Base-by-base conservation (phyloP, 306 rosid genomes). In the Castanea mollissima region DNA sequence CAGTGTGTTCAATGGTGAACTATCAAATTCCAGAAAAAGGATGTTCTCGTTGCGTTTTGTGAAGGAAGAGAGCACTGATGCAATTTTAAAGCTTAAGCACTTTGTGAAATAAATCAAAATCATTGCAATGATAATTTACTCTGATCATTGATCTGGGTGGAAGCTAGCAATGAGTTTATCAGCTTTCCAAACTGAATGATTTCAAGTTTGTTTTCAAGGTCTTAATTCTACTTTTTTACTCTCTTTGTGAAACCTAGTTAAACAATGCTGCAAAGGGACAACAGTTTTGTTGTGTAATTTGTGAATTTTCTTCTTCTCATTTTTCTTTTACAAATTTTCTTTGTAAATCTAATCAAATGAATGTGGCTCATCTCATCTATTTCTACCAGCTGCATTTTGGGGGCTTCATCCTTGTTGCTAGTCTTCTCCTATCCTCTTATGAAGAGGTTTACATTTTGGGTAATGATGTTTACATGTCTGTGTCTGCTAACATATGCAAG, bases 361-460 rank as follows among this genome's bases (percentile, higher is more conserved):
- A 65, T 69, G 58, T 75, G 72, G 55, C 65, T 80, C 49, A 51
- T 20, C 65, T 80, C 49, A 51, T 20, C 51, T 52, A 69, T 83
- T 32, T 84, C 65, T 83, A 52, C 82, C 90, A 92, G 99, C 81
- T 87, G 89, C 34, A 60, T 91, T 82, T 85, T 94, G 85, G 99
- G 99, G 18, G 95, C 99, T 58, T 92, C 97, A 38, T 91, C 95
- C 68, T 90, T 94, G 91, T 83, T 94, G 76, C 92, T 92, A 27
- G 97, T 94, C 80, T 92, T 94, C 81, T 83, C 97, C 77, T 94
- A 94, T 84, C 99, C 99, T n/a, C 91, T 94, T 63, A 91, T 92
- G 97, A 94, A 94, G 91, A 91, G 99, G 86, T 85, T 91, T 20
- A 94, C 97, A 58, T 92, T 84, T 88, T 94, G 97, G 99, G 99